Percentiles rank a stretch among this genome's conserved stretches.
Evolutionary conservation across 2,329 filamentous ascomycete genomes (phyloP).

Genomic region (Arthrobotrys sphaeroides): DNA sequence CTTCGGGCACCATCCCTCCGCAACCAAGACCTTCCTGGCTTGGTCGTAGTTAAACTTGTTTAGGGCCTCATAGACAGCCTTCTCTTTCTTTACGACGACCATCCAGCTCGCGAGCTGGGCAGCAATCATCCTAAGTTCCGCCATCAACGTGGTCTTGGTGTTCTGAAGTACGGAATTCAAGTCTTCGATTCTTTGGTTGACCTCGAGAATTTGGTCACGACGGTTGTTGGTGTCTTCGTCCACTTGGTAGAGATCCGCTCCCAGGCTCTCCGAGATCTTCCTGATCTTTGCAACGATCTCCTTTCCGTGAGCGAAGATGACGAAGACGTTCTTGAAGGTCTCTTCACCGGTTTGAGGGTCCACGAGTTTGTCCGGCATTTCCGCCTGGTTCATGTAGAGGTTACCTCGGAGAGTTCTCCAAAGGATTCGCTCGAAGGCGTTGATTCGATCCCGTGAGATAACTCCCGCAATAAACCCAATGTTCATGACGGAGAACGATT

Average conservation of each 20-base stretch:
- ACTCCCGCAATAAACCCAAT: slow-evolving; percentile 98
- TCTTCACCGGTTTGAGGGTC: slow-evolving; percentile 92
- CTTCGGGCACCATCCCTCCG: slow-evolving; percentile 96
- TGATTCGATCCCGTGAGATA: slow-evolving; percentile 90
- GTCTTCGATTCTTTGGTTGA: slow-evolving; percentile 91
- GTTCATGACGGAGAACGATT: slow-evolving; percentile 56
- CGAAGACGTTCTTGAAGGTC: slow-evolving; percentile 96
- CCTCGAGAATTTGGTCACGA: slow-evolving; percentile 94
- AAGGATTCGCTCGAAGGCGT: slow-evolving; percentile 93
- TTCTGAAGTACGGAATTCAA: slow-evolving; percentile 91
- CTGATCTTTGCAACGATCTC: slow-evolving; percentile 98
- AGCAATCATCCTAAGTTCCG: slow-evolving; percentile 91
- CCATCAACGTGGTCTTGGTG: slow-evolving; percentile 92
- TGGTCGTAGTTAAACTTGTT: slow-evolving; percentile 98
- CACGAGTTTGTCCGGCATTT: slow-evolving; percentile 91
- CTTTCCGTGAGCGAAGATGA: slow-evolving; percentile 98
- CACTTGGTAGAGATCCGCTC: slow-evolving; percentile 93
- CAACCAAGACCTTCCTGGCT: slow-evolving; percentile 92
- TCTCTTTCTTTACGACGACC: slow-evolving; percentile 97
- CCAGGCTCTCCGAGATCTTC: slow-evolving; percentile 97
- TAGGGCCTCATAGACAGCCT: slow-evolving; percentile 93
- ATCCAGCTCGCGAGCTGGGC: slow-evolving; percentile 95
- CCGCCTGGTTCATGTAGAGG: slow-evolving; percentile 99
- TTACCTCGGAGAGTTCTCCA: slow-evolving; percentile 98
- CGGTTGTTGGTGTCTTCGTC: slow-evolving; percentile 97